Conservation (phyloP, 768 basidiomycete genomes). For the Phanerochaete sordida region DNA sequence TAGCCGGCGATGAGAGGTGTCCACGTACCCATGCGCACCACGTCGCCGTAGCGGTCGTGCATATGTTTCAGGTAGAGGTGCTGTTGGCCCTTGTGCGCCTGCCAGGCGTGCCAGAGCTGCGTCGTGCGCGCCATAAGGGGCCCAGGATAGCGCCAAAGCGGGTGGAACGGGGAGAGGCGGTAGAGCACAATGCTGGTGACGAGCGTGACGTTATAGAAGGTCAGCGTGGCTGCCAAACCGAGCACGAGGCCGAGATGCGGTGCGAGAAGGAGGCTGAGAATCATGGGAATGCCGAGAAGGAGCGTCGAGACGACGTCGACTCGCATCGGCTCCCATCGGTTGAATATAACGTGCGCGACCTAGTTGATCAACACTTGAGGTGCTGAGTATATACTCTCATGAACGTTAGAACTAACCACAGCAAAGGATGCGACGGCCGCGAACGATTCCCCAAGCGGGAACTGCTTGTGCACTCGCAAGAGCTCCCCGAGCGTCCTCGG, state of each 20-base stretch:
- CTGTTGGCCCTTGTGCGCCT: constrained; percentile 28
- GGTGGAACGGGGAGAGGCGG: constrained; percentile 53
- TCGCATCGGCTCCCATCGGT: background rate
- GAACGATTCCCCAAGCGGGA: no score
- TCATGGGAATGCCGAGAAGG: background rate
- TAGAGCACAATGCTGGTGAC: constrained; percentile 26
- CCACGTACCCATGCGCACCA: constrained; percentile 55
- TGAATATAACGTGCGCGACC: background rate
- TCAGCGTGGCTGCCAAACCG: background rate
- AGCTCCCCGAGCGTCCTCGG: no score
- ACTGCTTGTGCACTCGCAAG: no score
- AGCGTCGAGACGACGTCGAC: background rate
- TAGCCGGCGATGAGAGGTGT: constrained; percentile 7
- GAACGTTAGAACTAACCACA: no score
- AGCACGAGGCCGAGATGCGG: background rate
- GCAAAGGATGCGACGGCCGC: no score
- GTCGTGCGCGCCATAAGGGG: constrained; percentile 40
- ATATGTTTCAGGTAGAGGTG: constrained; percentile 43
- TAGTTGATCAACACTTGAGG: background rate
- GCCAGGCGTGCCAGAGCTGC: constrained; percentile 35
- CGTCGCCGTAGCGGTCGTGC: constrained; percentile 55
- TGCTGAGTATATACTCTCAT: no score
- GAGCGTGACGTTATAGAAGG: background rate
- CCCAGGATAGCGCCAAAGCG: constrained; percentile 47
- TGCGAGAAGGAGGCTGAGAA: background rate